Evolutionary conservation across 2,329 filamentous ascomycete species (phyloP), one percentile per base, ranked within the genome.

Genomic region (Trichoderma pleuroti): DNA sequence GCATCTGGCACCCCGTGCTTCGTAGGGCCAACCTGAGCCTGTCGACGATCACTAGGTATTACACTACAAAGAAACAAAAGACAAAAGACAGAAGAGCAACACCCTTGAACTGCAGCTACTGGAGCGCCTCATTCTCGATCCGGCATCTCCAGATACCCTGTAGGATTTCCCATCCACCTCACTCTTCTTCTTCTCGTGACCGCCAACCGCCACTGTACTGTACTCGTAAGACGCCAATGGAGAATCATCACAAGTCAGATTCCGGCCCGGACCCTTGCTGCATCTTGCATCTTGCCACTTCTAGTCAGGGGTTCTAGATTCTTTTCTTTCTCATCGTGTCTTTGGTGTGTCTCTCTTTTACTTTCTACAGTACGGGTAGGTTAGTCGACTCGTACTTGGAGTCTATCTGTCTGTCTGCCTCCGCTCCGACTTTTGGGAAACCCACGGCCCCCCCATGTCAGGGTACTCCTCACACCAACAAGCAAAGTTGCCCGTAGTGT

Each of bases 291-390:
- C 39, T 28, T 52, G 24, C 65, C 28, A 61, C 32, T 26, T 68
- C 56, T 68, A 68, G 65, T 68, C 65, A 68, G 65, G 65, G 65
- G 65, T 30, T 68, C 34, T 61, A 59, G 60, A 68, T n/a, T 28
- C 36, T 46, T 57, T 36, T 26, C 39, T 32, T 42, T 56, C 34
- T 59, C 24, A 28, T 24, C 21, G 39, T 36, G 16, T 57, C 39
- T 49, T 30, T 56, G 52, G 56, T 30, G 56, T 59, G 56, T 59
- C 18, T 59, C n/a, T 18, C 32, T 34, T 34, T 59, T 59, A n/a
- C 56, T 32, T 30, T 32, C 21, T 52, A 52, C 46, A 21, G 34
- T 52, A 52, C 46, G 46, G 34, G 28, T 14, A n/a, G 54, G 28
- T 21, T 12, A 59, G 30, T 18, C 24, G 56, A 34, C n/a, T 24